phyloP scores from a whole-genome alignment of 805 yeast genomes.

The Wickerhamiella sorbophila region DNA sequence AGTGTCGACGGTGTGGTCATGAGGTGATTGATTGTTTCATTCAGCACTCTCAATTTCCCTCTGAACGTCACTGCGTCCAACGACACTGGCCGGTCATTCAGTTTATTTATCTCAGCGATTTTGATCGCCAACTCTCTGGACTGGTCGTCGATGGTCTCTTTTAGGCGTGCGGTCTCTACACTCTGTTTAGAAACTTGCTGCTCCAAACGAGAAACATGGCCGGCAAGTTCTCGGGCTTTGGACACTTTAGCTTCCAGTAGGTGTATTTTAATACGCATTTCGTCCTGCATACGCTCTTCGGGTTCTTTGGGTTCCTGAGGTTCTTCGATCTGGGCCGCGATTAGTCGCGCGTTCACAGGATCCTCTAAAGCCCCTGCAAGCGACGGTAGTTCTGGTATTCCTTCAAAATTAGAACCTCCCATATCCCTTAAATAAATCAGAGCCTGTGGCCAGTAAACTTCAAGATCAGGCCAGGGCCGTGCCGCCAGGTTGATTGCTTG shows the following conservation, averaged over 20 bases:
- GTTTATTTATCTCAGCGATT: neutral
- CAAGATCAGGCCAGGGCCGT: neutral
- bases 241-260: conserved; percentile 1
- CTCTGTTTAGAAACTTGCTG: neutral
- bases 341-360: neutral
- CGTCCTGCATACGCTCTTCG: too few relatives aligned
- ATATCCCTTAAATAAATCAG: neutral
- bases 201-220: neutral
- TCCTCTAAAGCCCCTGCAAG: neutral
- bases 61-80: neutral
- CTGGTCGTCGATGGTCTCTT: neutral
- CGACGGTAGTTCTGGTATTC: neutral
- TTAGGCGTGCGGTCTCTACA: neutral
- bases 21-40: neutral
- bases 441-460: neutral
- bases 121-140: neutral
- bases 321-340: neutral
- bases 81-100: neutral
- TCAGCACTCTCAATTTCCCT: neutral
- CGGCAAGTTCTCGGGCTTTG: conserved; percentile 1
- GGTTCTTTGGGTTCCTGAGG: too few relatives aligned
- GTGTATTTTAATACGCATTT: neutral
- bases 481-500: neutral
- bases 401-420: neutral
- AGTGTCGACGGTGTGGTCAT: neutral